Base-by-base conservation (phyloP, 495 filamentous ascomycete species). In the Neurospora terricola region DNA sequence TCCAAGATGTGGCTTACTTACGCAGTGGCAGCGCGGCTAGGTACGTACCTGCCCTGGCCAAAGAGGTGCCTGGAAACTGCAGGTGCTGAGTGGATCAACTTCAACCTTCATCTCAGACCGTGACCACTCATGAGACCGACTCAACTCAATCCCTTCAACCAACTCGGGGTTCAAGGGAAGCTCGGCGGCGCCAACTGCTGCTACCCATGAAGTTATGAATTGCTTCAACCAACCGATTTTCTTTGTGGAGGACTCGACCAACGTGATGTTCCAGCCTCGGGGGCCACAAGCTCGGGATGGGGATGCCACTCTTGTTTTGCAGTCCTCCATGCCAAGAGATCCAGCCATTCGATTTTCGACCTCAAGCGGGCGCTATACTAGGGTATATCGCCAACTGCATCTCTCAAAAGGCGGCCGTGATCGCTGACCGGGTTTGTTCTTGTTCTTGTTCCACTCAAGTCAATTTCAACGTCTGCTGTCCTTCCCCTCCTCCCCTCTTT, bases 171-270 rank as follows among this genome's bases (percentile, higher is more conserved):
- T 54, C 45, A 34, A 62, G 27, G 23, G 48, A 30, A 59, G 48
- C 48, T 59, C 48, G 48, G 48, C 48, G 21, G 21, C 48, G 48
- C 48, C 48, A 59, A 59, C 48, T 27, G 23, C 18, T 45, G 43
- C 43, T 21, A 21, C 43, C 8, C 3, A 48, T 23, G 21, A 21
- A 48, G 45, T 4, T 23, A 23, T 23, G 54, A 34, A 62, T 27
- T 30, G 27, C 59, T 27, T 77, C 76, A 77, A 77, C 77, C 77
- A 73, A 76, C 77, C 59, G 68, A 71, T 71, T 73, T 73, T 76
- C 48, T 30, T 16, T 30, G 11, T 59, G 23, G 23, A 30, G 54
- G 23, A 62, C 23, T 59, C 21, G 48, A 59, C 48, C 21, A 59
- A 59, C 48, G 30, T 59, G 23, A 62, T 34, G 54, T 62, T 62